Conservation (phyloP, 345 rosid genomes). For the Populus nigra region DNA sequence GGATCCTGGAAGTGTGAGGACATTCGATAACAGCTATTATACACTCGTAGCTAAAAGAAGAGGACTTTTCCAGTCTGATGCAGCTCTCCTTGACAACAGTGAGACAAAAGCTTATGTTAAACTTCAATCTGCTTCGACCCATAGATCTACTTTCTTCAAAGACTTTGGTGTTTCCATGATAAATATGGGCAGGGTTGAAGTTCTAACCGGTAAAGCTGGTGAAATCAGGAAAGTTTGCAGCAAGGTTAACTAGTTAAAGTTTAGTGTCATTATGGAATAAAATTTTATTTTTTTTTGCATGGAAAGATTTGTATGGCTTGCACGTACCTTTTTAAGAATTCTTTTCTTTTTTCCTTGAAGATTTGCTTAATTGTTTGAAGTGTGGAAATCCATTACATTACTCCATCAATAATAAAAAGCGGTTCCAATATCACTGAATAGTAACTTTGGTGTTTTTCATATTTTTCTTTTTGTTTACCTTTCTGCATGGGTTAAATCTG, state of each 20-base stretch:
- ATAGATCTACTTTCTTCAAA: slow-evolving; percentile 41
- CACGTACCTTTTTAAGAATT: no score
- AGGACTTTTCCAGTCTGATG: slow-evolving; percentile 61
- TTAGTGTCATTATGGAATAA: not conserved
- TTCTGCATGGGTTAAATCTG: not conserved
- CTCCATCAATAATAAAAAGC: not conserved
- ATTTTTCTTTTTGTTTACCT: no score
- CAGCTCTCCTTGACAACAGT: slow-evolving; percentile 49
- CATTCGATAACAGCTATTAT: slow-evolving; percentile 54
- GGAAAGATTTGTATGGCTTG: not conserved
- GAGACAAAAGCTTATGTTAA: slow-evolving; percentile 48
- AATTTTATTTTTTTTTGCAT: no score
- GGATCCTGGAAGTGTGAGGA: slow-evolving; percentile 68
- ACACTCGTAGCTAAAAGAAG: slow-evolving; percentile 50
- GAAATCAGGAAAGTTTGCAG: slow-evolving; percentile 61
- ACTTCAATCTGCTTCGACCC: slow-evolving; percentile 12
- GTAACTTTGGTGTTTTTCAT: no score
- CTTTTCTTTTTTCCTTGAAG: not conserved
- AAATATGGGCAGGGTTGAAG: slow-evolving; percentile 63
- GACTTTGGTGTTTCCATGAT: slow-evolving; percentile 72
- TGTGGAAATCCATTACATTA: not conserved
- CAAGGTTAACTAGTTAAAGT: slow-evolving; percentile 32
- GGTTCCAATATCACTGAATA: no score
- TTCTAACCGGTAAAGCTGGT: slow-evolving; percentile 49
- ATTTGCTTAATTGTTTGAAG: not conserved